These are phyloP conservation scores for Nemania diffusa DNA, from an alignment of 2,329 filamentous ascomycete genomes.

Conservation along the genomic window DNA sequence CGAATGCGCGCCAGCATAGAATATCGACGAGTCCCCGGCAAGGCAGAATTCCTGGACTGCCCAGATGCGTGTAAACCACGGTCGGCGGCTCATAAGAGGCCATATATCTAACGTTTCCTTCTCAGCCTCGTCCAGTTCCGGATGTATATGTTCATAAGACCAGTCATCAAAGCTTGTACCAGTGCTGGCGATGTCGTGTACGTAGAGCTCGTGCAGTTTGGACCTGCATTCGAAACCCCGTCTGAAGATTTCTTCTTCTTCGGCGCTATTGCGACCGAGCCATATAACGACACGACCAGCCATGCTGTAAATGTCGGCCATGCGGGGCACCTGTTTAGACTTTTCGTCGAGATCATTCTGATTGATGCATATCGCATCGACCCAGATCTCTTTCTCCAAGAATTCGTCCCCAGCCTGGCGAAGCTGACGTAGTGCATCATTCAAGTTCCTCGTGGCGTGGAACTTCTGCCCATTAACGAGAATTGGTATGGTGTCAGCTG, in stretches of 20 bases:
- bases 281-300: slow-evolving; percentile 3
- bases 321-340: not conserved
- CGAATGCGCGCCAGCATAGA: slow-evolving; percentile 2
- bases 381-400: not conserved
- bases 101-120: not conserved
- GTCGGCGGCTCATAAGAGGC: not conserved
- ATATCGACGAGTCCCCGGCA: slow-evolving; percentile 1
- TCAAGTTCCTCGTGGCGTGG: not conserved
- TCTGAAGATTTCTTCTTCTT: not conserved
- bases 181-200: not conserved
- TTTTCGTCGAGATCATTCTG: slow-evolving; percentile 1
- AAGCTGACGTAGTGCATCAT: slow-evolving; percentile 1
- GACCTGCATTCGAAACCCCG: not conserved
- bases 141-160: not conserved
- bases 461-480: not conserved
- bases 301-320: slow-evolving; percentile 5
- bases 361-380: slow-evolving; percentile 6
- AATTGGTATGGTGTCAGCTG: not conserved
- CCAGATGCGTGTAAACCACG: slow-evolving; percentile 1
- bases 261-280: not conserved
- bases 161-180: not conserved
- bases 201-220: not conserved
- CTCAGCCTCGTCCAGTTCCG: not conserved
- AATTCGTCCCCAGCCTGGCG: not conserved
- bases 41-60: slow-evolving; percentile 1